Evolutionary conservation across 352 stramenopile genomes (phyloP).

Genomic region (Globisporangium orthogonon): DNA sequence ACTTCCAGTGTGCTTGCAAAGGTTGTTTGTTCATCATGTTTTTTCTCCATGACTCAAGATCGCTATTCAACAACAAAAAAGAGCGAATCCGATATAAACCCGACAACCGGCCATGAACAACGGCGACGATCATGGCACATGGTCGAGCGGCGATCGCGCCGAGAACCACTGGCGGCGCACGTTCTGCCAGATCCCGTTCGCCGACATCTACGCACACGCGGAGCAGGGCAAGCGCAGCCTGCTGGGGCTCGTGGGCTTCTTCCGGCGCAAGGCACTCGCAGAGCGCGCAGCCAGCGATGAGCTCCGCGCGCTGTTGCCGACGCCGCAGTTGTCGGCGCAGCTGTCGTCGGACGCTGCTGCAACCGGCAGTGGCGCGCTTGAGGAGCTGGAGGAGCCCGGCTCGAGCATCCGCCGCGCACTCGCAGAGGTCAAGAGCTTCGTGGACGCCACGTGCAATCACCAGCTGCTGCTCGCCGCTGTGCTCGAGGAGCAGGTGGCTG

Average conservation of each 20-base stretch:
- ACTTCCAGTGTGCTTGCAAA: too few relatives aligned
- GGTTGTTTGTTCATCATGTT: background rate
- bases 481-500: slow-evolving; percentile 77
- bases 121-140: slow-evolving; percentile 15
- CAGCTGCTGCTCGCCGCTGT: slow-evolving; percentile 70
- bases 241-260: slow-evolving; percentile 63
- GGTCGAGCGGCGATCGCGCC: slow-evolving; percentile 20
- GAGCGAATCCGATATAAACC: background rate
- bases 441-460: slow-evolving; percentile 54
- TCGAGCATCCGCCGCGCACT: slow-evolving; percentile 58
- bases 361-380: slow-evolving; percentile 24
- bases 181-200: slow-evolving; percentile 83
- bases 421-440: slow-evolving; percentile 52
- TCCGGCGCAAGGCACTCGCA: slow-evolving; percentile 53
- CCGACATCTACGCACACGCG: slow-evolving; percentile 72
- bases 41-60: background rate
- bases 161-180: slow-evolving; percentile 83
- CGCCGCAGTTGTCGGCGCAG: slow-evolving; percentile 6
- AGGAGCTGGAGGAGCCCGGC: slow-evolving; percentile 60
- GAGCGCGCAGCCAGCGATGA: slow-evolving; percentile 58
- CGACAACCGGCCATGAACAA: background rate
- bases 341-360: background rate
- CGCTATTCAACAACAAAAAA: background rate
- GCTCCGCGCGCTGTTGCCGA: slow-evolving; percentile 42
- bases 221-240: slow-evolving; percentile 75